These are phyloP conservation scores for Paradendryphiella salina DNA, from an alignment of 2,329 filamentous ascomycete species.

Conservation along the genomic window DNA sequence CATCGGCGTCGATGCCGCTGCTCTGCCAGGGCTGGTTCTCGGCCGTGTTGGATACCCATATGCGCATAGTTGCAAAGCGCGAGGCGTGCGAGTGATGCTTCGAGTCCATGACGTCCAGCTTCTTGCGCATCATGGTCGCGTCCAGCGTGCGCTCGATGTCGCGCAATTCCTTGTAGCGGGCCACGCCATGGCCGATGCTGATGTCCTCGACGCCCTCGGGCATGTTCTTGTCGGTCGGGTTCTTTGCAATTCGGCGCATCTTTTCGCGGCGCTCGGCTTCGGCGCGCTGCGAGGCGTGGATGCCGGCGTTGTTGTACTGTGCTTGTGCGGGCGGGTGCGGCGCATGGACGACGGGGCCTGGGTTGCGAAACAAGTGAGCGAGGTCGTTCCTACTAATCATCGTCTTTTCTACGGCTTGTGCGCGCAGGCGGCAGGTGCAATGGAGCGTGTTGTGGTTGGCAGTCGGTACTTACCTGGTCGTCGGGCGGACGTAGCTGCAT, in stretches of 20 bases:
- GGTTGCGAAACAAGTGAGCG: conserved; percentile 50
- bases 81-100: conserved; percentile 74
- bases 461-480: conserved; percentile 48
- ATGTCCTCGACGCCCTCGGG: conserved; percentile 82
- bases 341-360: conserved; percentile 50
- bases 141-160: conserved; percentile 88
- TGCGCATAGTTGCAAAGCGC: conserved; percentile 80
- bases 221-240: conserved; percentile 92
- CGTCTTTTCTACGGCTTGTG: conserved; percentile 11
- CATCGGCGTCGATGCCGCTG: conserved; percentile 67
- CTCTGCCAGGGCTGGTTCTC: conserved; percentile 94
- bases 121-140: conserved; percentile 90
- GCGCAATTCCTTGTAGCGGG: conserved; percentile 79
- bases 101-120: conserved; percentile 84
- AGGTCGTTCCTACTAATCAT: conserved; percentile 57
- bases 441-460: conserved; percentile 19
- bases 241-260: conserved; percentile 78
- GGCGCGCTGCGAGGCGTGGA: conserved; percentile 52
- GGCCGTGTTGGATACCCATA: conserved; percentile 94
- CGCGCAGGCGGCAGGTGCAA: conserved; percentile 16
- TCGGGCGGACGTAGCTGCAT: conserved; percentile 42
- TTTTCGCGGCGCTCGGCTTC: conserved; percentile 62
- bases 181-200: conserved; percentile 77
- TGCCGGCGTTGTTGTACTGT: conserved; percentile 42
- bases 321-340: conserved; percentile 57